These are phyloP conservation scores for Leishmania amazonensis DNA, from an alignment of 208 protist species.

Conservation along the genomic window DNA sequence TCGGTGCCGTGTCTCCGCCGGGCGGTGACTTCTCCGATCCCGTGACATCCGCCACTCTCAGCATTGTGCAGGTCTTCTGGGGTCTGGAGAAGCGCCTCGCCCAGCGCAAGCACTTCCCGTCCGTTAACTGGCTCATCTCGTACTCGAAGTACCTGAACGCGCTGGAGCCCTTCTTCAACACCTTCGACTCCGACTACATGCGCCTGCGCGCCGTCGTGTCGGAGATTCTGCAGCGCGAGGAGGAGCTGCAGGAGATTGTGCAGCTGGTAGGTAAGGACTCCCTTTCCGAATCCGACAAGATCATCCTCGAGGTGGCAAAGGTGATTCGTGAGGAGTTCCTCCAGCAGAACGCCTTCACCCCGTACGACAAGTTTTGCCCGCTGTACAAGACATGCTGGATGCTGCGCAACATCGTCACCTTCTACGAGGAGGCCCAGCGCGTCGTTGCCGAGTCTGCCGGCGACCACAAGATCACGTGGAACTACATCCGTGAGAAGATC, in stretches of 20 bases:
- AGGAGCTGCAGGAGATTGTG: slow-evolving; percentile 99
- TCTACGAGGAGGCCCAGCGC: slow-evolving; percentile 96
- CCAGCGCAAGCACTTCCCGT: slow-evolving; percentile 99
- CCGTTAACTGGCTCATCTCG: slow-evolving; percentile 99
- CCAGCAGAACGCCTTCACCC: slow-evolving; percentile 99
- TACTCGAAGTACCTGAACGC: slow-evolving; percentile 99
- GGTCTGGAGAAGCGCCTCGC: slow-evolving; percentile 99
- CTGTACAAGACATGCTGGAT: slow-evolving; percentile 99
- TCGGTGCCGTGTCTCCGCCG: slow-evolving; percentile 99
- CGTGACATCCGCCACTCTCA: slow-evolving; percentile 98
- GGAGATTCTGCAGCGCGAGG: slow-evolving; percentile 99
- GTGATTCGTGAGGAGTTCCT: slow-evolving; percentile 99
- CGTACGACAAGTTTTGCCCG: slow-evolving; percentile 98
- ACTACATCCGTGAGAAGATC: slow-evolving; percentile 94
- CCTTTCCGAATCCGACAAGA: slow-evolving; percentile 99
- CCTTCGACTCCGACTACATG: slow-evolving; percentile 96
- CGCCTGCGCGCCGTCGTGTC: slow-evolving; percentile 91
- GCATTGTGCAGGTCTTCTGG: slow-evolving; percentile 99
- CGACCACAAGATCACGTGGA: slow-evolving; percentile 97
- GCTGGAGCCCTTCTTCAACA: slow-evolving; percentile 98
- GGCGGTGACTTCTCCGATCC: slow-evolving; percentile 99
- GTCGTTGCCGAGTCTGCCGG: slow-evolving; percentile 84
- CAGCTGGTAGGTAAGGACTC: slow-evolving; percentile 99
- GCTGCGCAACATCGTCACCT: slow-evolving; percentile 97
- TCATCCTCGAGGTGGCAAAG: slow-evolving; percentile 99